Evolutionary conservation across 495 filamentous ascomycete species (phyloP).

Genomic region (Neurospora sp.): DNA sequence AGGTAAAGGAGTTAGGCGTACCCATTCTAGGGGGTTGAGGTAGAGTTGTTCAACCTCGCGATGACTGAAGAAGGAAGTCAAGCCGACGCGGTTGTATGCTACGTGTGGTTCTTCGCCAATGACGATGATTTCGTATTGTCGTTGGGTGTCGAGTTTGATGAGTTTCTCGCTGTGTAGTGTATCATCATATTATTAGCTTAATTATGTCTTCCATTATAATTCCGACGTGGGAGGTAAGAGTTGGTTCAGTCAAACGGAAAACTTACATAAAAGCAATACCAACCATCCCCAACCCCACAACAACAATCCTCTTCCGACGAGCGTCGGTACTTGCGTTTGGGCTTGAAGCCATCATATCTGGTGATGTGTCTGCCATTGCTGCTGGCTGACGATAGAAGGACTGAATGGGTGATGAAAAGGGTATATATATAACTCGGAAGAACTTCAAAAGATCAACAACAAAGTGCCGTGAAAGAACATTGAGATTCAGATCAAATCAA

Average conservation of each 20-base stretch:
- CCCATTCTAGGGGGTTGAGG: slow-evolving; percentile 84
- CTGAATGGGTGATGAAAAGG: too few relatives aligned
- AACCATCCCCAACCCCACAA: slow-evolving; percentile 93
- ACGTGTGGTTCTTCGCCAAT: slow-evolving; percentile 89
- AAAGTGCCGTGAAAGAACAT: too few relatives aligned
- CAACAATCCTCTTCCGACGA: slow-evolving; percentile 59
- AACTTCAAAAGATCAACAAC: too few relatives aligned
- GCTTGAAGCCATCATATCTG: slow-evolving; percentile 30
- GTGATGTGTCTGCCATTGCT: not conserved
- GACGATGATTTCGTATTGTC: slow-evolving; percentile 77
- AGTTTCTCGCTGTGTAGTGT: slow-evolving; percentile 57
- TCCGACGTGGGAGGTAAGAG: not conserved
- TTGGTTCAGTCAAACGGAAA: not conserved
- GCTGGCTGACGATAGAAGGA: too few relatives aligned
- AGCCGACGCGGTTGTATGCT: slow-evolving; percentile 93
- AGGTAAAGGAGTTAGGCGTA: slow-evolving; percentile 25
- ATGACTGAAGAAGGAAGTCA: slow-evolving; percentile 89
- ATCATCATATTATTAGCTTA: not conserved
- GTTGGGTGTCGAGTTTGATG: slow-evolving; percentile 72
- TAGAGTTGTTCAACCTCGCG: slow-evolving; percentile 84
- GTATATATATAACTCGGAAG: too few relatives aligned
- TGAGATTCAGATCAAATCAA: too few relatives aligned
- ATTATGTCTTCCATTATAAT: not conserved
- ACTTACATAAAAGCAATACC: slow-evolving; percentile 86
- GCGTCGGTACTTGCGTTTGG: not conserved